Evolutionary conservation across 176 grass and related monocot genomes (phyloP), one percentile per base, ranked within the genome.

Genomic region (Bromus sterilis): DNA sequence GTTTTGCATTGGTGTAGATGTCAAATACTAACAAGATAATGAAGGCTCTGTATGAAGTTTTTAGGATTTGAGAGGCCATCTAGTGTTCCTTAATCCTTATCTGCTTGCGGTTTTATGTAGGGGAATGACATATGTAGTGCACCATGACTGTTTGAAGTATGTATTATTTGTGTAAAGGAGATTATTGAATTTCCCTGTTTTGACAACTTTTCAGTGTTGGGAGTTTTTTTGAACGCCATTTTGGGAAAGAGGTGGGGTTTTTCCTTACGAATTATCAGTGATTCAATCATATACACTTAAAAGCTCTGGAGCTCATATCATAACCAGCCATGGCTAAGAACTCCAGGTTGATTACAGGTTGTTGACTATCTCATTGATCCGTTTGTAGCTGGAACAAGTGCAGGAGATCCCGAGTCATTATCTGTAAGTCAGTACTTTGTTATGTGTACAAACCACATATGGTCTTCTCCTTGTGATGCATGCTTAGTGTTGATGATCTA

Each of bases 361-460:
- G 96, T 98, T 74, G 96, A 98, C 71, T 98, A 93, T 79, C 87
- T 93, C 73, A 82, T 98, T 77, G 96, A 98, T 81, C 92, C 95
- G 71, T 95, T 98, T 93, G 96, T 98, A 81, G 92, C 96, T 82
- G 92, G 96, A 81, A 95, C 90, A 57, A 98, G 90, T 86, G 96
- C 43, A 70, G 96, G 92, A 86, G 96, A 98, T 86, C 92, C 96
- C 0, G 93, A 95, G 35, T 95, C 90, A 84, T 77, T 95, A 84
- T 98, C 93, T 86, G 96, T 98, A 55, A 88, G 96, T 84, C 85
- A 37, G 29, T 56, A 29, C 18, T 20, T 14, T 74, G 70, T 14
- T 53, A 10, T 29, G 56, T 34, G 78, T 31, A 55, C 67, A 44
- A 25, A 85, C 28, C 77, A 16, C 28, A 53, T 46, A 34, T 28